phyloP scores from a whole-genome alignment of 129 eudicot species.

The Smallanthus sonchifolius region DNA sequence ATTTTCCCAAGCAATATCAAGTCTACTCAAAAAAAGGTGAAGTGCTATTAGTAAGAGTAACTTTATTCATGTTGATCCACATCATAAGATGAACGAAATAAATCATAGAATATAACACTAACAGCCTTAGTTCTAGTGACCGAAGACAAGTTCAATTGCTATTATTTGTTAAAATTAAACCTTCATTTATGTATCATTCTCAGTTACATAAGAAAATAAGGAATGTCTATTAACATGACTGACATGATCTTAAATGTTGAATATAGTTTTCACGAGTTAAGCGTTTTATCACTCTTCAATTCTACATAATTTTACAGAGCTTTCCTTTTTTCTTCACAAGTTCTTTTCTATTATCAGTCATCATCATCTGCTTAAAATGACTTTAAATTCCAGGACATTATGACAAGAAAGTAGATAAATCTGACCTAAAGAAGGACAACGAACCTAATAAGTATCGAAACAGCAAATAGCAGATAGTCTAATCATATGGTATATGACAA shows the following conservation, averaged over 20 bases:
- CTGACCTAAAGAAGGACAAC: slow-evolving; percentile 8
- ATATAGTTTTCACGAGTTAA: background rate
- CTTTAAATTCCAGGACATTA: background rate
- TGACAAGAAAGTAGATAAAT: background rate
- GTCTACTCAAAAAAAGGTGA: background rate
- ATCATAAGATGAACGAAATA: background rate
- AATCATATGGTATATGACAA: background rate
- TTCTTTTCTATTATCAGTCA: slow-evolving; percentile 9
- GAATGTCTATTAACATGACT: background rate
- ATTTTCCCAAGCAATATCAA: background rate
- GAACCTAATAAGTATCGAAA: background rate
- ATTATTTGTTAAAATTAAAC: background rate
- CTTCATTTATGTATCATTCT: background rate
- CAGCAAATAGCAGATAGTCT: background rate
- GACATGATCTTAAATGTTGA: background rate
- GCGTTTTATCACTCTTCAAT: background rate
- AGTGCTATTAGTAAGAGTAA: no score
- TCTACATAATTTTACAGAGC: background rate
- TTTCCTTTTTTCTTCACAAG: background rate
- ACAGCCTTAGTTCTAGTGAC: background rate
- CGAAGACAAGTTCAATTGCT: background rate
- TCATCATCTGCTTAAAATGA: background rate
- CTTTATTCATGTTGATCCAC: background rate
- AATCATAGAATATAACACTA: background rate
- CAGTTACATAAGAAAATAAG: background rate